Evolutionary conservation across 1,139 yeast species (phyloP).

Genomic region (Geotrichum cucujoidarum): DNA sequence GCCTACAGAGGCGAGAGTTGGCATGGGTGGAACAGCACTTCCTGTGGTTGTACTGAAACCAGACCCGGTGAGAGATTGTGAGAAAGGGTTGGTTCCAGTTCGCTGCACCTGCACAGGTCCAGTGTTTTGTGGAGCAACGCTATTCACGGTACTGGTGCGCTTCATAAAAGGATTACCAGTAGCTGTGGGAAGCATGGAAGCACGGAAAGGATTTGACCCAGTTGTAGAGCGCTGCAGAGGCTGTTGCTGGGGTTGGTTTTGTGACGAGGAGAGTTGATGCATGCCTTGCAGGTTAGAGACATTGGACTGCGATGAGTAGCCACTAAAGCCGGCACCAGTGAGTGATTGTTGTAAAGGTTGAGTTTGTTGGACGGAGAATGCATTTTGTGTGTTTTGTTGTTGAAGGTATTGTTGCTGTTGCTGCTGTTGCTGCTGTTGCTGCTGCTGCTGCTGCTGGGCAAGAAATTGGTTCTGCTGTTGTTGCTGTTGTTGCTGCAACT

Average conservation of each 20-base stretch:
- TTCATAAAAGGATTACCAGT: constrained; percentile 30
- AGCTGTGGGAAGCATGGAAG: constrained; percentile 19
- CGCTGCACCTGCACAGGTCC: constrained; percentile 29
- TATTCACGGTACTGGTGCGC: constrained; percentile 21
- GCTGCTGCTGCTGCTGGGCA: constrained; percentile 13
- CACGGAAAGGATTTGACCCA: constrained; percentile 33
- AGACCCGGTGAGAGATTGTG: constrained; percentile 28
- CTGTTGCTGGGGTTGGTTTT: constrained; percentile 21
- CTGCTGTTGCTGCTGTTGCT: constrained; percentile 19
- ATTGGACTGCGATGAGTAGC: constrained; percentile 37
- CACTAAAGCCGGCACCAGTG: constrained; percentile 60
- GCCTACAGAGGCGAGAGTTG: constrained; percentile 14
- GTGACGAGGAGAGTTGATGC: constrained; percentile 22
- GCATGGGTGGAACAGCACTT: constrained; percentile 34
- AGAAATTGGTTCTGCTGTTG: constrained; percentile 2
- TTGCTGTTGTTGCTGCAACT: not conserved
- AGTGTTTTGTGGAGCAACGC: constrained; percentile 21
- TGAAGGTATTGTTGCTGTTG: constrained; percentile 8
- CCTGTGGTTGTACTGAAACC: constrained; percentile 22
- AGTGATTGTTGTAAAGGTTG: constrained; percentile 25
- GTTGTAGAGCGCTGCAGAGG: constrained; percentile 25
- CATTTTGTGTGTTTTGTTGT: not conserved
- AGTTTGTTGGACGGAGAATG: not conserved
- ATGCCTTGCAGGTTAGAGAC: constrained; percentile 20
- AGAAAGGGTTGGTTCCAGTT: constrained; percentile 48